Evolutionary conservation across 2,329 filamentous ascomycete species (phyloP), one percentile per base, ranked within the genome.

Genomic region (Zasmidium citrigriseum): DNA sequence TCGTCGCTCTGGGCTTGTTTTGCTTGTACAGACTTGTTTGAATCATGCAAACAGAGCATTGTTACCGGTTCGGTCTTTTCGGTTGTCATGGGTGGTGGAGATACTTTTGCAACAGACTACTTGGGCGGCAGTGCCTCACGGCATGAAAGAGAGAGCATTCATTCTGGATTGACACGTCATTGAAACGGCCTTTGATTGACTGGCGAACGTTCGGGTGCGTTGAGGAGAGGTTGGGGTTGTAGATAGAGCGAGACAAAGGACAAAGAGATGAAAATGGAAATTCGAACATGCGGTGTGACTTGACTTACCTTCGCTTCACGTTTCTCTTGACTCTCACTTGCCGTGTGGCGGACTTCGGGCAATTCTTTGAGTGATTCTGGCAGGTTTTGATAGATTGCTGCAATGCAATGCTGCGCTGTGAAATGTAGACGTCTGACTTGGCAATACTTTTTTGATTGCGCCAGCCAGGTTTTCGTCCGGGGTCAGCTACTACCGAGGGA

Each of bases 111-210:
- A n/a, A 41, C 34, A 41, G 34, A 41, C 34, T n/a, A 16, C 7
- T 16, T 41, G 14, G 34, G 34, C 49, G 49, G 50, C 14, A 20
- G 10, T 52, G 50, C 50, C 50, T 44, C 50, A 23, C 50, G 50
- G 50, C 50, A 52, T 7, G 29, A 45, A 52, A 52, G 12, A 16
- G 34, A n/a, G 34, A 4, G 14, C 7, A 9, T 41, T 41, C 34
- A 41, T 41, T 41, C 34, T n/a, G n/a, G 34, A 14, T 7, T 34
- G 27, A 34, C 27, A 34, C 27, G 27, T 11, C 14, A 41, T 41
- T 41, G 34, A 41, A 4, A 41, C 34, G 34, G 34, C 34, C 5
- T 41, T 41, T 41, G 34, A n/a, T n/a, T 41, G 14, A n/a, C 7
- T 7, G 34, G 5, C 34, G 16, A 41, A n/a, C 18, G 5, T 41